Evolutionary conservation across 306 rosid species (phyloP).

Genomic region (Hippophae gyantsensis): DNA sequence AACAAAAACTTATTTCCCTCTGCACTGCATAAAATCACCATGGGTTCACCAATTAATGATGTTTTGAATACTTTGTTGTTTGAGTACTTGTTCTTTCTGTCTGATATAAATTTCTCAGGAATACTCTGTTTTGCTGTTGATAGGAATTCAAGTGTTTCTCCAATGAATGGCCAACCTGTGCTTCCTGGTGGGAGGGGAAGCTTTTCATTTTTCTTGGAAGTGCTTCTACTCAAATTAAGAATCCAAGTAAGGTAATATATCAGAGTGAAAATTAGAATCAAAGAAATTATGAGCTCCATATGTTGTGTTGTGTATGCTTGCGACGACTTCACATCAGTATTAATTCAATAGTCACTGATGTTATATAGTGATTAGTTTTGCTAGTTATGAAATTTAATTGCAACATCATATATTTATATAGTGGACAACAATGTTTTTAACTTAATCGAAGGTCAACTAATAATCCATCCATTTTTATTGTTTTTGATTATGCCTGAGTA

Average conservation of each 20-base stretch:
- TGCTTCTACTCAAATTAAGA: neutral
- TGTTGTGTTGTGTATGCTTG: too few relatives aligned
- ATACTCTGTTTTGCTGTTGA: neutral
- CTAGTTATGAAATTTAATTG: too few relatives aligned
- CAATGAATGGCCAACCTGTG: slow-evolving; percentile 15
- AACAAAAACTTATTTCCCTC: slow-evolving; percentile 18
- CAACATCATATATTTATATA: too few relatives aligned
- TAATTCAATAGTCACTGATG: too few relatives aligned
- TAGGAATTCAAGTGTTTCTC: slow-evolving; percentile 14
- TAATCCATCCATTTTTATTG: too few relatives aligned
- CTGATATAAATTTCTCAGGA: slow-evolving; percentile 6
- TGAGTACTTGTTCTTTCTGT: slow-evolving; percentile 10
- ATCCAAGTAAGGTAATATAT: neutral
- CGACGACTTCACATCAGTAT: too few relatives aligned
- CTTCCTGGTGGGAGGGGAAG: slow-evolving; percentile 1
- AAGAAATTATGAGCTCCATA: slow-evolving; percentile 1
- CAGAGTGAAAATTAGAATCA: neutral
- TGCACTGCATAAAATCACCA: neutral
- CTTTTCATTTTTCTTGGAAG: neutral
- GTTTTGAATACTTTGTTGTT: slow-evolving; percentile 11
- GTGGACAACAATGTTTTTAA: too few relatives aligned
- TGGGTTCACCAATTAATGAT: slow-evolving; percentile 2
- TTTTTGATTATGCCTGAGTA: too few relatives aligned
- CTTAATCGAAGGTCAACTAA: too few relatives aligned
- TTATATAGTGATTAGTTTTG: too few relatives aligned